Percentiles rank a stretch among this genome's conserved stretches.
Evolutionary conservation across 1,139 yeast species (phyloP).

Genomic region (Lodderomyces oxycetoniae): DNA sequence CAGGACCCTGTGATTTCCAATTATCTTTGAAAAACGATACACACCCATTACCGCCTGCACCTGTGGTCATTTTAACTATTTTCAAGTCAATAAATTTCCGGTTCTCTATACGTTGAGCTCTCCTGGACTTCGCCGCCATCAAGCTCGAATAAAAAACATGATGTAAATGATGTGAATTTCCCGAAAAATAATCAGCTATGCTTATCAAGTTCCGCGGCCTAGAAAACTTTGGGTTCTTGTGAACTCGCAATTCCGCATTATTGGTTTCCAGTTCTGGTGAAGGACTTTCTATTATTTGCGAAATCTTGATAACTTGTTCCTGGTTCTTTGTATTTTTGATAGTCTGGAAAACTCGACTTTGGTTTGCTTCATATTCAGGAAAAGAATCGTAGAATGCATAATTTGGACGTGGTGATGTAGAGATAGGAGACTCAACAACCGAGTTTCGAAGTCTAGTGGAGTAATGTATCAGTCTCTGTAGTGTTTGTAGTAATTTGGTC

Average conservation of each 20-base stretch:
- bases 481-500: no score
- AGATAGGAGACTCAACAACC: no score
- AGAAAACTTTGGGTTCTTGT: constrained; percentile 1
- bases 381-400: constrained; percentile 2
- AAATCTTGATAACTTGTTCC: constrained; percentile 2
- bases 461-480: neutral
- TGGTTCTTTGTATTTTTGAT: neutral
- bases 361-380: neutral
- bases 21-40: constrained; percentile 86
- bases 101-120: constrained; percentile 36
- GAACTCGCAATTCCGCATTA: neutral
- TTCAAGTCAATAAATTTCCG: constrained; percentile 55
- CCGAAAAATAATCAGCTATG: constrained; percentile 39
- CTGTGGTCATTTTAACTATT: constrained; percentile 65
- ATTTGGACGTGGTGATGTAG: constrained; percentile 1
- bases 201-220: constrained; percentile 3
- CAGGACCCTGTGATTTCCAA: constrained; percentile 82
- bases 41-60: constrained; percentile 85
- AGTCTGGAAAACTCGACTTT: neutral
- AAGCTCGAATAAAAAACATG: constrained; percentile 21
- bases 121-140: constrained; percentile 14
- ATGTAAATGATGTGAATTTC: constrained; percentile 41
- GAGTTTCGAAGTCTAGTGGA: no score
- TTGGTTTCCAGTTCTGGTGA: constrained; percentile 2
- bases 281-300: constrained; percentile 2